Evolutionary conservation across 2,329 filamentous ascomycete species (phyloP), one percentile per base, ranked within the genome.

Genomic region (Neonectria hederae): DNA sequence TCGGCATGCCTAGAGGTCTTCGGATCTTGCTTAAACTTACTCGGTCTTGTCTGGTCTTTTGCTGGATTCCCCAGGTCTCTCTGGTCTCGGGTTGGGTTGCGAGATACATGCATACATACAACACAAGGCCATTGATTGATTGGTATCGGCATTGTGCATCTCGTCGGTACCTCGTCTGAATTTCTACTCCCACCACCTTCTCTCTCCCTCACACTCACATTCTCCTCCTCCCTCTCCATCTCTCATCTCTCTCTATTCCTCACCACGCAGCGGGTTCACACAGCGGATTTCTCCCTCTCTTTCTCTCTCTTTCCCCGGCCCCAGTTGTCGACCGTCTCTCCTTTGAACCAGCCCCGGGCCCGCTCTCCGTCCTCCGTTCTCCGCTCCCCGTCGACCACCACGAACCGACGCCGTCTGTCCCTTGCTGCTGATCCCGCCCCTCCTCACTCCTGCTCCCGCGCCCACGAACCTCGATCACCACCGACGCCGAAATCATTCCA

Each of bases 241-340:
- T 17, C 45, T 48, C n/a, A 21, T 3, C n/a, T 51, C 45, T 49
- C 46, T 45, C 42, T 28, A 28, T 51, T 30, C 49, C 52, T 53
- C 54, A 26, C 45, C 69, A 63, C 54, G 48, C 57, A 63, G 55
- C 62, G 49, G 49, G 24, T 55, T 65, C 69, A 63, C 54, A 51
- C 57, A 62, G 55, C 62, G 49, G 49, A 30, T 54, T 65, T 24
- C 40, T 49, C 28, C 42, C 40, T 21, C 42, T 49, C 57, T 21
- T 32, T 49, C 57, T 51, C 52, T 62, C 51, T 35, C 49, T 59
- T 59, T 59, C 52, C 43, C 32, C 46, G 55, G 54, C 69, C 51
- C 58, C 26, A 30, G 48, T 51, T 51, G 57, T 57, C 61, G 63
- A 61, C 62, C 51, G 64, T 51, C 62, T 60, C 57, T 69, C 63